Conservation (phyloP, 176 grass and related monocot species). For the Phragmites australis region DNA sequence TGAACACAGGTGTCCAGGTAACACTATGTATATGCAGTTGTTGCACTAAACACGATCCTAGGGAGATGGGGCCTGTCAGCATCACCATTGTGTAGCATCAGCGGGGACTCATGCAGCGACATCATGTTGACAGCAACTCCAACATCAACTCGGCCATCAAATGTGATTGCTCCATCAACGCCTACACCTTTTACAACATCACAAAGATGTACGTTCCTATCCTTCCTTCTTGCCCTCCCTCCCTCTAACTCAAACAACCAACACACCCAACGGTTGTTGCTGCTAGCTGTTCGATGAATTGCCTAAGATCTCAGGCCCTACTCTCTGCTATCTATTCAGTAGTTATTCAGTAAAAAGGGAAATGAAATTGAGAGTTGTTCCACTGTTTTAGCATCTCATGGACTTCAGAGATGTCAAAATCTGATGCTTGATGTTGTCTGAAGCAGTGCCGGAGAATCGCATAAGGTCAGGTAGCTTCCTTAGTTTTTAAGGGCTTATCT, state of each 20-base stretch:
- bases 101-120: slow-evolving; percentile 20
- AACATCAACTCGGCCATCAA: slow-evolving; percentile 26
- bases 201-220: background rate
- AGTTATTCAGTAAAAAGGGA: too few species aligned
- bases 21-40: too few species aligned
- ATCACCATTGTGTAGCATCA: slow-evolving; percentile 1
- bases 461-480: too few species aligned
- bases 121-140: slow-evolving; percentile 1
- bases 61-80: slow-evolving; percentile 5
- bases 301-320: background rate
- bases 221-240: background rate
- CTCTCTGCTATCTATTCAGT: background rate
- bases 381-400: too few species aligned
- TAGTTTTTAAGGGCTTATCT: too few species aligned
- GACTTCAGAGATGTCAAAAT: background rate
- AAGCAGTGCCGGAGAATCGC: too few species aligned
- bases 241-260: too few species aligned
- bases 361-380: background rate
- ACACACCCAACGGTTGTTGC: too few species aligned
- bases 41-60: background rate
- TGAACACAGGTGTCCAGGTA: too few species aligned
- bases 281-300: too few species aligned
- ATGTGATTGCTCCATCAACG: slow-evolving; percentile 5
- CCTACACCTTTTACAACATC: slow-evolving; percentile 13
- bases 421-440: background rate